These are phyloP conservation scores for Candida michaelii DNA, from an alignment of 805 yeast species.

Conservation along the genomic window DNA sequence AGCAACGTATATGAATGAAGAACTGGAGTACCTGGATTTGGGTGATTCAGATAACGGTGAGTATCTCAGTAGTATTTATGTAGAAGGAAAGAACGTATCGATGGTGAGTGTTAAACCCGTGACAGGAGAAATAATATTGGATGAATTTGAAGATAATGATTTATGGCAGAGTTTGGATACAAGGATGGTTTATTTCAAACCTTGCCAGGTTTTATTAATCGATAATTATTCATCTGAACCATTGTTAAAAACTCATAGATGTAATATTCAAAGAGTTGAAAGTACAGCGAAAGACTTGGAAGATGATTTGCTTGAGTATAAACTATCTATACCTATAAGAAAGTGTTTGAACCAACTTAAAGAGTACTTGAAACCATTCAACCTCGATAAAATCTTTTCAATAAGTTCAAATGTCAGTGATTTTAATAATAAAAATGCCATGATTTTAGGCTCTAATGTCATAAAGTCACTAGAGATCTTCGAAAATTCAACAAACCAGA, in stretches of 20 bases:
- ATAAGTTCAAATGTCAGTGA: conserved; percentile 49
- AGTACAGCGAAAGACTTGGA: no score
- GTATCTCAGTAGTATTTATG: conserved; percentile 47
- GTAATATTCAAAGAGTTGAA: conserved; percentile 1
- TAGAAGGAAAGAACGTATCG: conserved; percentile 27
- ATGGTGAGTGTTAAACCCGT: conserved; percentile 67
- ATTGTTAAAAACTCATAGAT: conserved; percentile 17
- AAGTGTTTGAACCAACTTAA: conserved; percentile 48
- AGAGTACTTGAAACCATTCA: conserved; percentile 61
- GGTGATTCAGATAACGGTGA: conserved; percentile 29
- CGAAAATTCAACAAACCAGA: conserved; percentile 56
- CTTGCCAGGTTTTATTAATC: conserved; percentile 66
- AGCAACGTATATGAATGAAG: conserved; percentile 79
- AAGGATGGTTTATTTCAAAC: conserved; percentile 68
- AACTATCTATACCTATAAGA: no score
- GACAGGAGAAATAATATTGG: conserved; percentile 76
- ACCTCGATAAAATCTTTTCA: conserved; percentile 55
- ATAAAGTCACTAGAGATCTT: conserved; percentile 75
- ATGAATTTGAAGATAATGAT: conserved; percentile 61
- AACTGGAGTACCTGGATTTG: conserved; percentile 20
- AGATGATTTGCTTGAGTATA: no score
- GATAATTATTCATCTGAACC: conserved; percentile 16
- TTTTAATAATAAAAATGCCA: conserved; percentile 52
- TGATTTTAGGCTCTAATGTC: conserved; percentile 63
- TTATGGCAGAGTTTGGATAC: conserved; percentile 68